Conservation (phyloP, 345 rosid genomes). For the Carallia pectinifolia region DNA sequence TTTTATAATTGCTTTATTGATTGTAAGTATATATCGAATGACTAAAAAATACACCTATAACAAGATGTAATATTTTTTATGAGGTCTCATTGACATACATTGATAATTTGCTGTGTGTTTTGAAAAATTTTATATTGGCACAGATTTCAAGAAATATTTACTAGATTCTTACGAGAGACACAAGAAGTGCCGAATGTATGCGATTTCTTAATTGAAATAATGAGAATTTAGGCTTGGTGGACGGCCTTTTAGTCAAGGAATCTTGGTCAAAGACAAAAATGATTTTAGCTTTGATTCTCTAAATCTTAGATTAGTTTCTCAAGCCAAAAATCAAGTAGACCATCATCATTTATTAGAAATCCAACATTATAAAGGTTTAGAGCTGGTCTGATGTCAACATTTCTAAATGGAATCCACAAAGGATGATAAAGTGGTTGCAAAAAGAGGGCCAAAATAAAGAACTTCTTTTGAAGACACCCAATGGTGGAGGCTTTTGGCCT, state of each 20-base stretch:
- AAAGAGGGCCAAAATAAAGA: neutral
- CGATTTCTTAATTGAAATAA: too few relatives aligned
- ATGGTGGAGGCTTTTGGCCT: conserved; percentile 4
- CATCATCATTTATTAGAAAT: neutral
- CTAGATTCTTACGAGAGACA: too few relatives aligned
- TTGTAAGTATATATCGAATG: too few relatives aligned
- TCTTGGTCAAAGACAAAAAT: neutral
- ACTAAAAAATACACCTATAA: too few relatives aligned
- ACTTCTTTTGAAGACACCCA: neutral
- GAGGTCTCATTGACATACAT: too few relatives aligned
- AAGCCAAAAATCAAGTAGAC: neutral
- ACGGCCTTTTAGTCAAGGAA: neutral
- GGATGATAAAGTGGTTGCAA: neutral
- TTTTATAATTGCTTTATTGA: too few relatives aligned
- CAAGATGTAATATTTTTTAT: too few relatives aligned
- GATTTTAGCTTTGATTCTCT: conserved; percentile 4
- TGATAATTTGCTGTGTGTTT: too few relatives aligned
- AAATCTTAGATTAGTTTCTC: neutral
- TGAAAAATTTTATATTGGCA: too few relatives aligned
- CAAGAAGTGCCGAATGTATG: too few relatives aligned
- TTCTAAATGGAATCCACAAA: conserved; percentile 2
- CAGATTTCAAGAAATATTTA: too few relatives aligned
- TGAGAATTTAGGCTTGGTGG: neutral
- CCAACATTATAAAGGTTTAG: neutral
- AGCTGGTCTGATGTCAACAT: neutral